A percentile compares a stretch with the other conserved stretches of the same genome.
Conservation (phyloP, 805 yeast species). For the Candida gorgasii region DNA sequence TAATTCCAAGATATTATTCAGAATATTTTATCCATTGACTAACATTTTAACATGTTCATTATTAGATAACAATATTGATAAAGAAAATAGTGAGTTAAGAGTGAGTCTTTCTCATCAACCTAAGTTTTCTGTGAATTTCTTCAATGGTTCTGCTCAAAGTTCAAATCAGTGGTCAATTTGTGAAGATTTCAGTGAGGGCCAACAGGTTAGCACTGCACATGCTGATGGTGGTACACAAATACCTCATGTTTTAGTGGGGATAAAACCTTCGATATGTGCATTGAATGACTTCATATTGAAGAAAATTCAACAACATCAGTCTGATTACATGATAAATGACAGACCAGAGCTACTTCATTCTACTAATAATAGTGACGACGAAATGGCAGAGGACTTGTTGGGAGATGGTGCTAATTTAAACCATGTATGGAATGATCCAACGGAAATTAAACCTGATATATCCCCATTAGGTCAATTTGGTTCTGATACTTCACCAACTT, state of each 20-base stretch:
- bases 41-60: conserved; percentile 62
- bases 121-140: conserved; percentile 74
- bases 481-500: conserved; percentile 21
- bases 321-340: conserved; percentile 13
- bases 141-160: conserved; percentile 52
- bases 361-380: conserved; percentile 13
- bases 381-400: conserved; percentile 12
- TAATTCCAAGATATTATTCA: conserved; percentile 63
- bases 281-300: conserved; percentile 57
- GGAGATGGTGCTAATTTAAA: conserved; percentile 6
- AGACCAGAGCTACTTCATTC: not conserved
- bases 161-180: conserved; percentile 76
- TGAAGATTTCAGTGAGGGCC: conserved; percentile 83
- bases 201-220: conserved; percentile 71
- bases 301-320: conserved; percentile 23
- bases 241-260: conserved; percentile 71
- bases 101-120: conserved; percentile 61
- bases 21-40: conserved; percentile 69
- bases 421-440: conserved; percentile 13
- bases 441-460: conserved; percentile 14
- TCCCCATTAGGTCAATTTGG: conserved; percentile 22
- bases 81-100: conserved; percentile 48
- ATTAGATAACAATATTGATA: conserved; percentile 44
- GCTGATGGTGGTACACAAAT: conserved; percentile 55
- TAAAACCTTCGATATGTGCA: conserved; percentile 48